Evolutionary conservation across 805 yeast species (phyloP).

Genomic region (Sungouiozyma ichnusensis): DNA sequence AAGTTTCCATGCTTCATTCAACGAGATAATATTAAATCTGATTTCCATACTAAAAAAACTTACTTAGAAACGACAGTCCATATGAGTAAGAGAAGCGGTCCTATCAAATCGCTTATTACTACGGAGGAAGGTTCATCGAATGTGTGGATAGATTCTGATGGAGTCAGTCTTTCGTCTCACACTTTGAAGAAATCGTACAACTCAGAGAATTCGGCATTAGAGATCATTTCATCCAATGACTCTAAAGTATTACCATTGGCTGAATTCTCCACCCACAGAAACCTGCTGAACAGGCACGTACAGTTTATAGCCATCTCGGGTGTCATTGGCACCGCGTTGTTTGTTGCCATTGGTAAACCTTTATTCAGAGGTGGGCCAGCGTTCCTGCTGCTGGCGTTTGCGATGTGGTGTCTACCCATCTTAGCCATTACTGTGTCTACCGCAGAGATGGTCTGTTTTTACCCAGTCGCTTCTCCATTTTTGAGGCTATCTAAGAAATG

Average conservation of each 20-base stretch:
- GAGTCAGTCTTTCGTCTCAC: background rate
- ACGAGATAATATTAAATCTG: no score
- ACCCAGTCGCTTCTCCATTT: slow-evolving; percentile 72
- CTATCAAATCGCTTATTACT: background rate
- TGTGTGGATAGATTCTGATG: background rate
- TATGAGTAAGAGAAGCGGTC: background rate
- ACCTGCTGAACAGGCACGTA: slow-evolving; percentile 57
- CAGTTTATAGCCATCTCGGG: slow-evolving; percentile 75
- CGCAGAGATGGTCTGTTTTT: slow-evolving; percentile 70
- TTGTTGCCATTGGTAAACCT: slow-evolving; percentile 61
- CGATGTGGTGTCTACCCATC: slow-evolving; percentile 61
- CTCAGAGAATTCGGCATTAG: background rate
- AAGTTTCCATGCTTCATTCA: background rate
- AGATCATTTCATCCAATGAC: background rate
- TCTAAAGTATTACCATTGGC: slow-evolving; percentile 12
- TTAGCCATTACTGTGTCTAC: slow-evolving; percentile 56
- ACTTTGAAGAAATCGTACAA: background rate
- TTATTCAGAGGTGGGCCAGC: slow-evolving; percentile 62
- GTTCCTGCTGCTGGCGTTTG: slow-evolving; percentile 51
- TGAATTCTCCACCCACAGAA: slow-evolving; percentile 32
- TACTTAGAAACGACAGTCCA: no score
- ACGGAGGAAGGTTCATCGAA: background rate
- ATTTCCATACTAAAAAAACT: no score
- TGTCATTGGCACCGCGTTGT: slow-evolving; percentile 71
- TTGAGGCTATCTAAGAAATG: slow-evolving; percentile 65